phyloP scores from a whole-genome alignment of 2,329 filamentous ascomycete species.

The Phymatotrichopsis omnivora region DNA sequence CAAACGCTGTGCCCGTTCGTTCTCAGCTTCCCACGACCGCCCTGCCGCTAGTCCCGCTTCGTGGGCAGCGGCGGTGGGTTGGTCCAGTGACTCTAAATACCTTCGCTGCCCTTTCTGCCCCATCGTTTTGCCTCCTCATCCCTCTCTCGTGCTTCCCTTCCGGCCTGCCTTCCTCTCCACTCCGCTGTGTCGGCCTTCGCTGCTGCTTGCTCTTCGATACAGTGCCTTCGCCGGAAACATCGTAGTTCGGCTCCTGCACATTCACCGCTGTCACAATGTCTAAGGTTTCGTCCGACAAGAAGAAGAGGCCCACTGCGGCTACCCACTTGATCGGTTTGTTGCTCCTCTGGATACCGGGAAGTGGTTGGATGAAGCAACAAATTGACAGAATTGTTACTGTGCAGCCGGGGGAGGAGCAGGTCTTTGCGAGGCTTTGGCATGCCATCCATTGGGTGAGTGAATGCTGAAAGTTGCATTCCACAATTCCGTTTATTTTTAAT shows the following conservation, averaged over 20 bases:
- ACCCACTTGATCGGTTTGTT: constrained; percentile 79
- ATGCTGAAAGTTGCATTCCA: too few relatives aligned
- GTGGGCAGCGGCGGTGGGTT: too few relatives aligned
- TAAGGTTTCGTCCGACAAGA: constrained; percentile 40
- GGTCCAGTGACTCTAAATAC: too few relatives aligned
- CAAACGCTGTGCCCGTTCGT: too few relatives aligned
- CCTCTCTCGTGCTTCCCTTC: background rate
- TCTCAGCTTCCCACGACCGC: too few relatives aligned
- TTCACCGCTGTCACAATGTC: constrained; percentile 35
- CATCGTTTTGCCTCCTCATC: background rate
- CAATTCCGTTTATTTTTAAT: too few relatives aligned
- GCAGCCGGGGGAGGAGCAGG: constrained; percentile 89
- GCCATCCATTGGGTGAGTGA: constrained; percentile 81
- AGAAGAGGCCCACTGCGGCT: constrained; percentile 71
- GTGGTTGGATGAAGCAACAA: background rate
- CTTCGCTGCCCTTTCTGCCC: too few relatives aligned
- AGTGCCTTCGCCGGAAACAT: too few relatives aligned
- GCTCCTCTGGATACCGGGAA: background rate
- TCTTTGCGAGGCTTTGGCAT: constrained; percentile 97
- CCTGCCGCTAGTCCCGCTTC: too few relatives aligned
- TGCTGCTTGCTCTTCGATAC: background rate
- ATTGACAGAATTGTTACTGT: background rate
- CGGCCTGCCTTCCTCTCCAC: background rate
- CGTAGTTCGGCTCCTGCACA: too few relatives aligned
- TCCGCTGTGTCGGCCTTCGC: background rate